Percentiles rank a stretch among this genome's conserved stretches.
These are phyloP conservation scores for Phytophthora sansomeana DNA, from an alignment of 352 stramenopile genomes.

Conservation along the genomic window DNA sequence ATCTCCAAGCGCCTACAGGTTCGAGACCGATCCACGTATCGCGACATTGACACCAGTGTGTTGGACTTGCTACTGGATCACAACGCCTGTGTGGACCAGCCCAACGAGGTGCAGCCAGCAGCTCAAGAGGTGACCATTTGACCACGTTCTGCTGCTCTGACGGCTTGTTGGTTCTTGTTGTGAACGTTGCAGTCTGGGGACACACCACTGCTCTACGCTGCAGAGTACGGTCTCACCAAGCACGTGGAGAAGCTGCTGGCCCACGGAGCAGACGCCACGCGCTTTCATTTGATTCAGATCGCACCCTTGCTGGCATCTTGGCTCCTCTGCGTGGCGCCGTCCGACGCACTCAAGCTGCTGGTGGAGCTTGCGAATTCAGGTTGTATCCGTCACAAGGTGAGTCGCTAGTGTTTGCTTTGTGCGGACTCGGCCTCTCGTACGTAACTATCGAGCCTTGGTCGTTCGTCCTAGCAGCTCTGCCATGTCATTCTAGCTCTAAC, in stretches of 20 bases:
- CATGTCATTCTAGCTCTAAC: conserved; percentile 21
- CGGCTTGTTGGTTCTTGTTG: not conserved
- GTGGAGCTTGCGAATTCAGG: conserved; percentile 15
- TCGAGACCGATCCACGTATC: conserved; percentile 45
- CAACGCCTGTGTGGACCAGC: conserved; percentile 40
- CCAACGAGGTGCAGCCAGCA: conserved; percentile 28
- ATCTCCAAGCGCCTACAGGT: conserved; percentile 39
- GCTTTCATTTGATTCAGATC: too few species aligned
- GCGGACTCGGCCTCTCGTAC: not conserved
- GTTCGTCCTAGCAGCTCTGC: conserved; percentile 11
- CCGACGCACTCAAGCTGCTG: conserved; percentile 15
- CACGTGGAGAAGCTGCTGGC: conserved; percentile 56
- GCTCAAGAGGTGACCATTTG: not conserved
- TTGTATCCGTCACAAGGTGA: conserved; percentile 28
- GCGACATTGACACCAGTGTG: conserved; percentile 53
- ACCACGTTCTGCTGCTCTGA: not conserved
- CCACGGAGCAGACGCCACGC: conserved; percentile 41
- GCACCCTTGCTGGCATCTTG: conserved; percentile 5
- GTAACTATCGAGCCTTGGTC: not conserved
- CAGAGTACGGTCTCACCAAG: conserved; percentile 53
- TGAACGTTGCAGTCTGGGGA: conserved; percentile 33
- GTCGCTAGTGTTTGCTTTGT: not conserved
- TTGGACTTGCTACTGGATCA: conserved; percentile 46
- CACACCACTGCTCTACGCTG: conserved; percentile 44
- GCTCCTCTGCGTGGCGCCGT: conserved; percentile 11